Evolutionary conservation across 176 grass and related monocot species (phyloP), one percentile per base, ranked within the genome.

Genomic region (Hyparrhenia diplandra): DNA sequence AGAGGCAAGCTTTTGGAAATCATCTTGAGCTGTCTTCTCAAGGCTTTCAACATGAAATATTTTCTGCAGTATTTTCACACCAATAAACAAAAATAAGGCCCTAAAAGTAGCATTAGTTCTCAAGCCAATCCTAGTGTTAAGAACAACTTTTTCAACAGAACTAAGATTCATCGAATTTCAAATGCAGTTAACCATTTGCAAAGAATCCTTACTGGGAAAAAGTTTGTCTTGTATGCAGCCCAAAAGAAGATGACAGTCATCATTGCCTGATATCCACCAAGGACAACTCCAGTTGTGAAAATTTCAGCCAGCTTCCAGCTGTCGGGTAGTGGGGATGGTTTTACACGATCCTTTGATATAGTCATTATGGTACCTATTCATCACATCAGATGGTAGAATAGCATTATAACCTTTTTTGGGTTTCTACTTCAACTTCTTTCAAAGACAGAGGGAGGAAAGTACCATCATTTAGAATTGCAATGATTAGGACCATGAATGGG

Each of bases 381-480:
- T 1, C 67, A 40, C n/a, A 59, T 59, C 55, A 25, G 13, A 59
- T 59, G 3, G 23, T 12, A 9, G 0, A 58, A 58, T 58, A 58
- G 3, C 54, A 58, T 59, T 59, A 59, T 59, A 59, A 25, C 55
- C 55, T 59, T 12, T 12, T 58, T 59, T 59, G 55, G 55, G n/a
- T 59, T 59, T 25, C 10, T 59, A 59, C 55, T 59, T 59, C n/a
- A 25, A 25, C 23, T 59, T 25, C 55, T 59, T 59, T 59, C 23
- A 59, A 59, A 4, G 55, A 59, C 55, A 25, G n/a, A 59, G 3
- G 23, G 55, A 25, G n/a, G 55, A 59, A 59, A 36, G 78, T 85
- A 97, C 94, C 91, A 13, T 97, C 91, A 77, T 94, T 97, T 54
- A 94, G 81, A 85, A 94, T 85, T 70, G 94, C 94, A 80, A 94